Conservation (phyloP, 2,329 filamentous ascomycete genomes). For the Alternaria brassicae region DNA sequence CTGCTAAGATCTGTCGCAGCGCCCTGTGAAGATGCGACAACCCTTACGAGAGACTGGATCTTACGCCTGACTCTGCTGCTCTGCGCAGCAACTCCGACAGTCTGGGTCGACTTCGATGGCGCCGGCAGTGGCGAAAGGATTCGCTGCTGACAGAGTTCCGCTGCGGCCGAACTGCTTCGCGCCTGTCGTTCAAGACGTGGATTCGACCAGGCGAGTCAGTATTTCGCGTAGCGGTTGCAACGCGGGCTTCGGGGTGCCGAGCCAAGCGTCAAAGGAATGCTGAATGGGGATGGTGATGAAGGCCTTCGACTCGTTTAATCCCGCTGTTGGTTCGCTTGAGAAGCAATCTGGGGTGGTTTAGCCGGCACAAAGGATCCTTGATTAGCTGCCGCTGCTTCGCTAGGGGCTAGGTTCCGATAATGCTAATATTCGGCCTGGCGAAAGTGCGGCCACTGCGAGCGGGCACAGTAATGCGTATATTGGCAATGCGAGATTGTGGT, state of each 20-base stretch:
- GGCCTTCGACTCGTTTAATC: slow-evolving; percentile 33
- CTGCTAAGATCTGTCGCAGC: slow-evolving; percentile 29
- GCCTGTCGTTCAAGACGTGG: slow-evolving; percentile 17
- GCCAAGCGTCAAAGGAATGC: slow-evolving; percentile 24
- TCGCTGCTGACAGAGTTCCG: slow-evolving; percentile 31
- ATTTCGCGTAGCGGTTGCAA: slow-evolving; percentile 18
- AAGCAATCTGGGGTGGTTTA: slow-evolving; percentile 46
- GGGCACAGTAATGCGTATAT: slow-evolving; percentile 37
- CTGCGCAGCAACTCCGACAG: slow-evolving; percentile 32
- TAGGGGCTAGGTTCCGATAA: slow-evolving; percentile 38
- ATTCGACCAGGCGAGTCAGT: slow-evolving; percentile 16
- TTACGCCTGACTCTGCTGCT: slow-evolving; percentile 34
- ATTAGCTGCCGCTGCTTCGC: slow-evolving; percentile 48
- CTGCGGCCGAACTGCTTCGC: slow-evolving; percentile 19
- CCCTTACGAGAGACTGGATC: slow-evolving; percentile 32
- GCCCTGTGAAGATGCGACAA: slow-evolving; percentile 23
- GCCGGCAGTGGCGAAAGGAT: slow-evolving; percentile 36
- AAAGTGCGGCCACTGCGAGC: slow-evolving; percentile 26
- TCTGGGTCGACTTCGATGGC: slow-evolving; percentile 36
- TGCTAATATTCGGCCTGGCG: slow-evolving; percentile 31
- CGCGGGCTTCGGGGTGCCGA: slow-evolving; percentile 21
- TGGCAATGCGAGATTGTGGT: slow-evolving; percentile 35
- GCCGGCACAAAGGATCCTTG: slow-evolving; percentile 48
- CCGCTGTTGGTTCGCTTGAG: slow-evolving; percentile 50
- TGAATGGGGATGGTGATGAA: slow-evolving; percentile 25